Percentiles rank a stretch among this genome's conserved stretches.
Conservation (phyloP, 2,329 filamentous ascomycete species). For the Stagonosporopsis cucurbitacearum region DNA sequence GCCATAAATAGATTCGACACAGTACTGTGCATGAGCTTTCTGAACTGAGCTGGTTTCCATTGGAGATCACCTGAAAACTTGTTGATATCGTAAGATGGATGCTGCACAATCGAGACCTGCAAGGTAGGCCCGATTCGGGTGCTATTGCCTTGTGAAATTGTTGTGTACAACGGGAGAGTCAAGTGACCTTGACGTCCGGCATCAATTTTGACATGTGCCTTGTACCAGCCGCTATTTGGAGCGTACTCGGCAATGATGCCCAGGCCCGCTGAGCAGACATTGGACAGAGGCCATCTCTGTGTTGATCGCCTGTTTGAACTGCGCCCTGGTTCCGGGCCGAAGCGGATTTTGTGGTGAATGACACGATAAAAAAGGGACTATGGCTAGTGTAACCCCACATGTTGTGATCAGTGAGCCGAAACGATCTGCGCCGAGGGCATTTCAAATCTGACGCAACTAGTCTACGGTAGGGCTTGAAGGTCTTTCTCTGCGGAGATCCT, state of each 20-base stretch:
- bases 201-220: background rate
- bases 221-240: background rate
- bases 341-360: background rate
- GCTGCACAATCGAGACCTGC: background rate
- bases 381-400: constrained; percentile 3
- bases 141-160: background rate
- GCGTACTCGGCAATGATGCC: background rate
- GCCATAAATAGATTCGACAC: background rate
- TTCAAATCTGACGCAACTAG: background rate
- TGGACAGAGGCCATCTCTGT: background rate
- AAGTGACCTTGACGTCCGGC: background rate
- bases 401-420: background rate
- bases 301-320: background rate
- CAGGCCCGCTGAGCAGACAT: background rate
- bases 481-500: background rate
- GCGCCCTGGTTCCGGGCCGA: constrained; percentile 1
- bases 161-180: background rate
- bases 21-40: background rate
- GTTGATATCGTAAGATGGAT: background rate
- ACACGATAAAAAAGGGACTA: background rate
- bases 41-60: background rate
- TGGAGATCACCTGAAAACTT: background rate
- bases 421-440: background rate
- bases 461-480: background rate
- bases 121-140: constrained; percentile 2